Percentiles rank a stretch among this genome's conserved stretches.
These are phyloP conservation scores for Candida caryicola DNA, from an alignment of 805 yeast genomes.

Conservation along the genomic window DNA sequence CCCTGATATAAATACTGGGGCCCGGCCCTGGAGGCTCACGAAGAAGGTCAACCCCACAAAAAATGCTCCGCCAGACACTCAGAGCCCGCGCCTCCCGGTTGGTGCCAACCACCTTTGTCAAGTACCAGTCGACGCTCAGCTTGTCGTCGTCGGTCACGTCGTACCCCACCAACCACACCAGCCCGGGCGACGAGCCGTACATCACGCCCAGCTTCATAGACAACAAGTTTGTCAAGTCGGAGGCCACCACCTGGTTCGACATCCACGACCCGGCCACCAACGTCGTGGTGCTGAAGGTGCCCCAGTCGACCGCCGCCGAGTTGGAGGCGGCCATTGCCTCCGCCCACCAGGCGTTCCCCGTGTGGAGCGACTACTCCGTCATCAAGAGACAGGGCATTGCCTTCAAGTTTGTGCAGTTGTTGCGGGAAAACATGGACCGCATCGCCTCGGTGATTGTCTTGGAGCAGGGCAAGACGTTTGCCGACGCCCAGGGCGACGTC, in stretches of 20 bases:
- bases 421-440: conserved; percentile 64
- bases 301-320: conserved; percentile 68
- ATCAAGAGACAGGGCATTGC: conserved; percentile 71
- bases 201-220: conserved; percentile 51
- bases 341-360: conserved; percentile 59
- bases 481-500: conserved; percentile 72
- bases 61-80: neutral
- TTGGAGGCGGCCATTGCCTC: conserved; percentile 62
- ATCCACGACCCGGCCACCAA: conserved; percentile 77
- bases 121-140: conserved; percentile 10
- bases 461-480: conserved; percentile 66
- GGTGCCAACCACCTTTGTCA: conserved; percentile 4
- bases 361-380: conserved; percentile 53
- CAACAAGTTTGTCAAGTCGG: conserved; percentile 49
- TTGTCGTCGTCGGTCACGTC: conserved; percentile 32
- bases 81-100: neutral
- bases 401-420: conserved; percentile 63
- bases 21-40: too few species aligned
- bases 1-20: too few species aligned
- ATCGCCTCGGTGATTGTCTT: conserved; percentile 54
- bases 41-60: neutral
- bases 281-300: conserved; percentile 61
- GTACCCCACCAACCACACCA: conserved; percentile 43
- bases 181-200: conserved; percentile 40
- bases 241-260: conserved; percentile 59